Percentiles rank a stretch among this genome's conserved stretches.
Evolutionary conservation across 2,329 filamentous ascomycete genomes (phyloP).

Genomic region (Cryoendolithus antarcticus): DNA sequence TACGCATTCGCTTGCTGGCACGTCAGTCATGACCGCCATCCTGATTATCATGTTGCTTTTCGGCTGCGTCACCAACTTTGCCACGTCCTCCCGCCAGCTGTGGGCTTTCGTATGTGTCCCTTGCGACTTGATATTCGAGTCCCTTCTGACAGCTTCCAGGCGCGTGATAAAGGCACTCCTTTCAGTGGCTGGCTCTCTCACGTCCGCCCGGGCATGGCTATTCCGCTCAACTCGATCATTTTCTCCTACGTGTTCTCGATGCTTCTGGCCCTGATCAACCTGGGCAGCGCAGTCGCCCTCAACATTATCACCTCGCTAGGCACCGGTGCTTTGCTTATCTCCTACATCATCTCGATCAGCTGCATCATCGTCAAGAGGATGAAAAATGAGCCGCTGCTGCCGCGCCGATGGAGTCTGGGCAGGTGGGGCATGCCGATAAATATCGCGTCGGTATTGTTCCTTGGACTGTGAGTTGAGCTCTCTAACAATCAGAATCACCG

Average conservation of each 20-base stretch:
- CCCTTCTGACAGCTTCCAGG: conserved; percentile 18
- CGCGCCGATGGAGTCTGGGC: conserved; percentile 28
- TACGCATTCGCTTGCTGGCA: conserved; percentile 22
- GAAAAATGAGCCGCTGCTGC: conserved; percentile 22
- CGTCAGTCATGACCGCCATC: conserved; percentile 21
- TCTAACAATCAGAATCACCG: no score
- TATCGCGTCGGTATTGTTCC: conserved; percentile 25
- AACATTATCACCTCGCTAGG: conserved; percentile 30
- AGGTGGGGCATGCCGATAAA: conserved; percentile 29
- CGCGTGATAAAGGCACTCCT: conserved; percentile 30
- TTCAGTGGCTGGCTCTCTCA: conserved; percentile 18
- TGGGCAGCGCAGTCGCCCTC: conserved; percentile 15
- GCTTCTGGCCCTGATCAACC: conserved; percentile 16
- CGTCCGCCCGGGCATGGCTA: conserved; percentile 19
- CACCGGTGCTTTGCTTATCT: conserved; percentile 26
- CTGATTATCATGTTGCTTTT: conserved; percentile 28
- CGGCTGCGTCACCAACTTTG: conserved; percentile 26
- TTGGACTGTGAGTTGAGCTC: conserved; percentile 8
- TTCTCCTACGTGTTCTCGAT: conserved; percentile 13
- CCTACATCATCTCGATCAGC: conserved; percentile 28
- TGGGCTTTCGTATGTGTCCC: conserved; percentile 30
- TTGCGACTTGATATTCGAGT: conserved; percentile 12
- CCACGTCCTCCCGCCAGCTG: conserved; percentile 30
- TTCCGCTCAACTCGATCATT: conserved; percentile 18
- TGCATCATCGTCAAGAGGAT: conserved; percentile 26